Base-by-base conservation (phyloP, 352 stramenopile genomes). In the Aphanomyces cochlioides region DNA sequence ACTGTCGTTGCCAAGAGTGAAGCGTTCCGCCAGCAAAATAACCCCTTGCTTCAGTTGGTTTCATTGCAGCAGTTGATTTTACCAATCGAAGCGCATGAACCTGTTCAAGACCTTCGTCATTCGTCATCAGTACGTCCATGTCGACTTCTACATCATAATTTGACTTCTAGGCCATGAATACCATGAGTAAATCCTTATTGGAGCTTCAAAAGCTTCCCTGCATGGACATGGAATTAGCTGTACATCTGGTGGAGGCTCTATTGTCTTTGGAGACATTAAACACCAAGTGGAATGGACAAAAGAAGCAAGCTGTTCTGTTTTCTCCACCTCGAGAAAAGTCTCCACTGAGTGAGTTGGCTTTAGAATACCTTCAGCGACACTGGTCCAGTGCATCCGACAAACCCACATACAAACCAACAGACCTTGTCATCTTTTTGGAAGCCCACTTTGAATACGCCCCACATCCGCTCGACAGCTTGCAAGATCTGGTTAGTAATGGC, bases 381-480 rank as follows among this genome's bases (percentile, higher is more conserved):
- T 89, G 82, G 82, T 77, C 78, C 8, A 7, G 60, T n/a, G 74
- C 74, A 34, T 73, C 83, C 56, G 66, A 65, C 36, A 85, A 83
- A 56, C 77, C 76, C 39, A 57, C 73, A 10, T 80, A 82, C 64
- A 82, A 82, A 38, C 76, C 57, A 19, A 60, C 74, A 1, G 75
- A 85, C 13, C 41, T 89, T 5, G 75, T 81, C 15, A 48, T 83
- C 15, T 56, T 88, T 3, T 64, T 89, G 0, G 36, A 63, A 1
- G 67, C 71, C 19, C 84, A 85, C 41, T 63, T 89, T n/a, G 67
- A 74, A 21, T 72, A 84, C 48, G 75, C 77, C 36, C 47, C 61
- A 0, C 60, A 87, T 2, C 64, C 78, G 6, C 69, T 89, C 2
- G 78, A 88, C 65, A 82, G 75, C 38, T 72, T 89, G 12, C 80